Evolutionary conservation across 2,329 filamentous ascomycete genomes (phyloP).

Genomic region (Sarocladium brachiariae): DNA sequence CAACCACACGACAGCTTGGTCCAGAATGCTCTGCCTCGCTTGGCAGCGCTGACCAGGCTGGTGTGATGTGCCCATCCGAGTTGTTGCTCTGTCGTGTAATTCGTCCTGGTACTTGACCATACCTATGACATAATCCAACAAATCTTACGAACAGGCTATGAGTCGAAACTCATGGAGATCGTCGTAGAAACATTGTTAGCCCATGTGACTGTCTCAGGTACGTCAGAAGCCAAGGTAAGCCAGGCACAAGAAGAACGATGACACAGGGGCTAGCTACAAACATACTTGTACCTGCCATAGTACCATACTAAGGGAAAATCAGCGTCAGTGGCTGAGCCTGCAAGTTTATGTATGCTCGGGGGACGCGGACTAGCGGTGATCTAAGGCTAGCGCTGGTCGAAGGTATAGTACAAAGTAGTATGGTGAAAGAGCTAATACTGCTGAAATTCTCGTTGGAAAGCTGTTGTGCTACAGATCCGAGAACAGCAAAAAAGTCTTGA

Average conservation of each 20-base stretch:
- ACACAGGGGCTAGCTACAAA: background rate
- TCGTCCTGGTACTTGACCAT: too few species aligned
- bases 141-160: background rate
- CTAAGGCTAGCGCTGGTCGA: background rate
- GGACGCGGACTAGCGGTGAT: background rate
- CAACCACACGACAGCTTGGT: background rate
- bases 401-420: background rate
- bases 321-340: background rate
- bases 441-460: too few species aligned
- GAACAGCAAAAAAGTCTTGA: too few species aligned
- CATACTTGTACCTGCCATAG: too few species aligned
- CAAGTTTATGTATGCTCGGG: background rate
- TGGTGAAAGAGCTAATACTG: background rate
- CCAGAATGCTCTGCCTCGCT: background rate
- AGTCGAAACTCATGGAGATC: background rate
- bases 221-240: background rate
- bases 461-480: too few species aligned
- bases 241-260: background rate
- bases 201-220: background rate
- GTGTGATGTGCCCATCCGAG: too few species aligned
- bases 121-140: too few species aligned
- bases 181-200: background rate
- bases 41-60: background rate
- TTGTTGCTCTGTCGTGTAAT: too few species aligned
- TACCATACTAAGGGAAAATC: background rate